Evolutionary conservation across 2,329 filamentous ascomycete species (phyloP).

Genomic region (Zarea fungicola): DNA sequence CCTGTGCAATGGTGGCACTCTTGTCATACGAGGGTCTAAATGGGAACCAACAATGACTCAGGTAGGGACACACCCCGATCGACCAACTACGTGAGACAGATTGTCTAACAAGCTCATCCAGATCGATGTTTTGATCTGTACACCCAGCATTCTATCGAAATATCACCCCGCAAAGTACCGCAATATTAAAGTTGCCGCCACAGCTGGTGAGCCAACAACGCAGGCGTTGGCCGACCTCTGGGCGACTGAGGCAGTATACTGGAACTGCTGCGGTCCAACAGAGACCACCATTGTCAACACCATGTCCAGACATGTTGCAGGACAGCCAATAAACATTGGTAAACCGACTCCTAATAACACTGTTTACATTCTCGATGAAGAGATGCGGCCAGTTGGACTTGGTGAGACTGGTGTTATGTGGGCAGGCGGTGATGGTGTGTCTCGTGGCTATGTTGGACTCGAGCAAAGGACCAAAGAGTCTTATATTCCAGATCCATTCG

Average conservation of each 20-base stretch:
- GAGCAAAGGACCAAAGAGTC: slow-evolving; percentile 43
- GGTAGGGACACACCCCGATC: slow-evolving; percentile 32
- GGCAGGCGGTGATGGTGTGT: slow-evolving; percentile 51
- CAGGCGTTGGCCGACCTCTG: slow-evolving; percentile 51
- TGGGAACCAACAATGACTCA: slow-evolving; percentile 43
- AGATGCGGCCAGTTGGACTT: slow-evolving; percentile 36
- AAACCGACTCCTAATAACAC: slow-evolving; percentile 51
- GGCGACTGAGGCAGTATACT: slow-evolving; percentile 44
- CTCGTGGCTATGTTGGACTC: slow-evolving; percentile 51
- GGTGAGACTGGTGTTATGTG: slow-evolving; percentile 50
- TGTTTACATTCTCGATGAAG: slow-evolving; percentile 48
- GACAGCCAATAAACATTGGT: slow-evolving; percentile 47
- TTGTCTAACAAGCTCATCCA: slow-evolving; percentile 17
- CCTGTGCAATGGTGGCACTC: slow-evolving; percentile 52
- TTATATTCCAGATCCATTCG: slow-evolving; percentile 47
- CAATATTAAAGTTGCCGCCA: slow-evolving; percentile 47
- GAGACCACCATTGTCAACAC: slow-evolving; percentile 58
- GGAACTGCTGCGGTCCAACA: slow-evolving; percentile 55
- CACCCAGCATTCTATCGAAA: slow-evolving; percentile 49
- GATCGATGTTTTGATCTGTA: slow-evolving; percentile 50
- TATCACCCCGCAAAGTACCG: slow-evolving; percentile 42
- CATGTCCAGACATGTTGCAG: slow-evolving; percentile 44
- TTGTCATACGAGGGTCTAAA: slow-evolving; percentile 45
- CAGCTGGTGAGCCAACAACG: slow-evolving; percentile 50
- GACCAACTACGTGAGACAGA: neutral